Evolutionary conservation across 495 filamentous ascomycete genomes (phyloP).

Genomic region (Mytilinidion resinicola): DNA sequence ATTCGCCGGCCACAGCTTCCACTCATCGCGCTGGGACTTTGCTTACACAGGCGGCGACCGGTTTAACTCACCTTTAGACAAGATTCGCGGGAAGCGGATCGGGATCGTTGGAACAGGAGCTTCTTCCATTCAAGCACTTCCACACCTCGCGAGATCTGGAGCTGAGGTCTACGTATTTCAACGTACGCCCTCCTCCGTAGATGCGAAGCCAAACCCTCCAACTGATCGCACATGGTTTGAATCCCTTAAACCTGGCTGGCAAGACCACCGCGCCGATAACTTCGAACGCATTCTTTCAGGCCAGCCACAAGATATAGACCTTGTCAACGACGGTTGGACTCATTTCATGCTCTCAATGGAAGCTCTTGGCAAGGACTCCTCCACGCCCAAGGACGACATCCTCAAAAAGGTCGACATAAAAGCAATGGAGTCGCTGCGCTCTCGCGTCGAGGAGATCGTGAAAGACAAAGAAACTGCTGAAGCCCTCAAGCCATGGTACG

Average conservation of each 20-base stretch:
- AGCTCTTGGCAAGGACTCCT: not conserved
- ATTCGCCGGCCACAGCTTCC: constrained; percentile 20
- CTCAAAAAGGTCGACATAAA: not conserved
- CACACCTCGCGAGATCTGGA: constrained; percentile 13
- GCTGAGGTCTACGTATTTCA: constrained; percentile 25
- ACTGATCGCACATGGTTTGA: constrained; percentile 14
- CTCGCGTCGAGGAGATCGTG: constrained; percentile 9
- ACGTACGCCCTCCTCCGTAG: constrained; percentile 20
- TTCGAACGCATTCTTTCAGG: constrained; percentile 14
- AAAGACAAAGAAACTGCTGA: constrained; percentile 17
- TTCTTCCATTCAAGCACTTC: constrained; percentile 19
- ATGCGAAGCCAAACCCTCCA: constrained; percentile 8
- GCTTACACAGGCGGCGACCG: constrained; percentile 22
- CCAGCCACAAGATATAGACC: constrained; percentile 6
- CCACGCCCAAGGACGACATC: not conserved
- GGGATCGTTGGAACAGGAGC: constrained; percentile 25
- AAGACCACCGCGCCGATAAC: constrained; percentile 18
- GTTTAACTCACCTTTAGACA: constrained; percentile 3
- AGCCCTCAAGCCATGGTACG: constrained; percentile 20
- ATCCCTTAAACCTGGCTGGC: constrained; percentile 14
- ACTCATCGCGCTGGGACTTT: constrained; percentile 24
- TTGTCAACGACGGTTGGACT: constrained; percentile 23
- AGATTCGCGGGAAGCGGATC: constrained; percentile 20
- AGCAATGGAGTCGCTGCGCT: constrained; percentile 8
- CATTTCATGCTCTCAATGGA: constrained; percentile 4